A percentile compares a stretch with the other conserved stretches of the same genome.
phyloP scores from a whole-genome alignment of 176 grass and related monocot species.

The Oryza brachyantha region DNA sequence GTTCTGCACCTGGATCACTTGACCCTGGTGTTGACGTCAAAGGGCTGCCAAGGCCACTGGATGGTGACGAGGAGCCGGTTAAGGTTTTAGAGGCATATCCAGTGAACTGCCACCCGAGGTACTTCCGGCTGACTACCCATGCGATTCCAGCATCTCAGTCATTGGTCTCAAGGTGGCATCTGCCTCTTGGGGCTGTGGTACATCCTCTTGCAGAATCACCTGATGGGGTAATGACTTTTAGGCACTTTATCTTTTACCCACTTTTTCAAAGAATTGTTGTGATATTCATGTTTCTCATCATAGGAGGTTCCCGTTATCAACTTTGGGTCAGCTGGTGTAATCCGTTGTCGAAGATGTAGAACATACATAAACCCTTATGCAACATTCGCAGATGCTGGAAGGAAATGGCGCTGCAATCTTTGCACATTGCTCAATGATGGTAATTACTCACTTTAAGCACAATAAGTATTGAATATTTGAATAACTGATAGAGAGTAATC shows the following conservation, averaged over 20 bases:
- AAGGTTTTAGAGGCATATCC: conserved; percentile 66
- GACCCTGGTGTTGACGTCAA: conserved; percentile 71
- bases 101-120: conserved; percentile 86
- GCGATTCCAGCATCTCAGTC: conserved; percentile 84
- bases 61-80: conserved; percentile 64
- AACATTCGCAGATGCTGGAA: conserved; percentile 90
- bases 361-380: conserved; percentile 94
- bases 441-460: conserved; percentile 34
- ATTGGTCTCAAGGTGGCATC: conserved; percentile 86
- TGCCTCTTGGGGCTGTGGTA: conserved; percentile 83
- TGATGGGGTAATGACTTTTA: conserved; percentile 77
- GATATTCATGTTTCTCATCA: conserved; percentile 27
- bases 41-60: conserved; percentile 75
- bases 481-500: neutral
- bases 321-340: conserved; percentile 81
- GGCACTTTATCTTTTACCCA: neutral
- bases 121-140: conserved; percentile 86
- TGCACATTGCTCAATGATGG: conserved; percentile 96
- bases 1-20: conserved; percentile 65
- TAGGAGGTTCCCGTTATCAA: conserved; percentile 89
- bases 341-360: conserved; percentile 93
- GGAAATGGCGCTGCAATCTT: conserved; percentile 98
- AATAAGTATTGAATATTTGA: neutral
- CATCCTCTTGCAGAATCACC: conserved; percentile 85
- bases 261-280: neutral